phyloP scores from a whole-genome alignment of 2,329 filamentous ascomycete species.

The Pseudogymnoascus destructans region DNA sequence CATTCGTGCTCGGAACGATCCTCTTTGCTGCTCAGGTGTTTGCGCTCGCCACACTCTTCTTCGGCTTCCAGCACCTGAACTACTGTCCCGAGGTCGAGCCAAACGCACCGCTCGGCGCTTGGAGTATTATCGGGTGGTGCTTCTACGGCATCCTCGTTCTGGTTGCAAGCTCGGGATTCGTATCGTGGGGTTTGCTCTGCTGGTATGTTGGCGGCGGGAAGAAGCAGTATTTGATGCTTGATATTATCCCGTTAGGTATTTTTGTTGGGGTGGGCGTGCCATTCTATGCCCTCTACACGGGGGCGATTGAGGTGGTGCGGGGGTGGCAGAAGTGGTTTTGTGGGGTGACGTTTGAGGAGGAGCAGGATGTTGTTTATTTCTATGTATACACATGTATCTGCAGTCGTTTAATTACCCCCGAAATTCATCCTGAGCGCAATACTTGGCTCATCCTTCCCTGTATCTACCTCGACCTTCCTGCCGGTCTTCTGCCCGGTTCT shows the following conservation, averaged over 20 bases:
- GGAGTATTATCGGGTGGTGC: background rate
- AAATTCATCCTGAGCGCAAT: constrained; percentile 97
- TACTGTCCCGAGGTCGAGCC: background rate
- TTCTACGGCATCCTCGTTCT: background rate
- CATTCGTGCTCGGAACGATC: background rate
- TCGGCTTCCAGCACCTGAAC: background rate
- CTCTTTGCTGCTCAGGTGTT: background rate
- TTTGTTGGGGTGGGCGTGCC: background rate
- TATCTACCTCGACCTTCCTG: constrained; percentile 30
- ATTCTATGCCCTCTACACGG: background rate
- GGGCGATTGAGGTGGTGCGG: background rate
- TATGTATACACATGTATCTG: background rate
- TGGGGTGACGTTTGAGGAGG: background rate
- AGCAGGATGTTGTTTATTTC: background rate
- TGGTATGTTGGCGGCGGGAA: background rate
- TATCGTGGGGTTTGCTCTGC: background rate
- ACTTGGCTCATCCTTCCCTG: constrained; percentile 49
- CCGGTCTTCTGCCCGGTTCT: constrained; percentile 42
- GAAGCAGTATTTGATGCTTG: background rate
- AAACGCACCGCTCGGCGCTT: background rate
- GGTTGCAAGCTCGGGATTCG: background rate
- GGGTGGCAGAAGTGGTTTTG: background rate
- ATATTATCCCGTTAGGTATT: background rate
- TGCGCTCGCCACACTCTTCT: background rate
- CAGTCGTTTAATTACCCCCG: constrained; percentile 28